phyloP scores from a whole-genome alignment of 2,329 filamentous ascomycete genomes.

The Colletotrichum cordylinicola region DNA sequence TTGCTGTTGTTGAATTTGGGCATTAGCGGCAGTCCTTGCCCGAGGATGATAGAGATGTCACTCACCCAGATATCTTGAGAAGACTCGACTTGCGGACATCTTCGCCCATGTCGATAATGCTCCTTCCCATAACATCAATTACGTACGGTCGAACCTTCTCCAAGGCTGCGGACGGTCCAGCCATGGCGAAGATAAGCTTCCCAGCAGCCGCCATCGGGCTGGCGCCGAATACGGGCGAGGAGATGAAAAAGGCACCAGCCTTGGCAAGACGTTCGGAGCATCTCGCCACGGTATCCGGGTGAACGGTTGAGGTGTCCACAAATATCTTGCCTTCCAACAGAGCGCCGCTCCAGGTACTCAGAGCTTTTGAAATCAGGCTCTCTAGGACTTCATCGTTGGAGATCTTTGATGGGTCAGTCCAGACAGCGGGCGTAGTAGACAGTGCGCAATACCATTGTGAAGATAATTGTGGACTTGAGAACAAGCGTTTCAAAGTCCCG shows the following conservation, averaged over 20 bases:
- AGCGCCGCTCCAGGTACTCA: background rate
- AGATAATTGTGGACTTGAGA: constrained; percentile 41
- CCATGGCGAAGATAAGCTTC: constrained; percentile 47
- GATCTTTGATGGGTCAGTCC: background rate
- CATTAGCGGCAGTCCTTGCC: background rate
- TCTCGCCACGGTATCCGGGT: constrained; percentile 32
- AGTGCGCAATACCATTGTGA: constrained; percentile 39
- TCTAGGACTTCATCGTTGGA: constrained; percentile 10
- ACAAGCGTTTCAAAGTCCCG: constrained; percentile 39
- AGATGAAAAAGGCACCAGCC: constrained; percentile 30
- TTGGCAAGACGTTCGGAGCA: constrained; percentile 6
- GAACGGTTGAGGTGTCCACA: constrained; percentile 31
- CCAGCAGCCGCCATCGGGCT: constrained; percentile 46
- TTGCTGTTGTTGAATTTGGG: constrained; percentile 30
- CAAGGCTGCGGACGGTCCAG: constrained; percentile 37
- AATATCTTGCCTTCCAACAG: constrained; percentile 23
- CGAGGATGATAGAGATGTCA: background rate
- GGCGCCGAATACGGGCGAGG: constrained; percentile 47
- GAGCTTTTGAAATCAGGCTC: background rate
- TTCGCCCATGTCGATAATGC: constrained; percentile 45
- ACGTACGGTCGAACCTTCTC: constrained; percentile 41
- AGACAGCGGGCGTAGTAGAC: no score
- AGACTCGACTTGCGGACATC: constrained; percentile 44
- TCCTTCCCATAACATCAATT: constrained; percentile 42
- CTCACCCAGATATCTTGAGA: constrained; percentile 46